These are phyloP conservation scores for Arthrobotrys musiformis DNA, from an alignment of 2,329 filamentous ascomycete species.

Conservation along the genomic window DNA sequence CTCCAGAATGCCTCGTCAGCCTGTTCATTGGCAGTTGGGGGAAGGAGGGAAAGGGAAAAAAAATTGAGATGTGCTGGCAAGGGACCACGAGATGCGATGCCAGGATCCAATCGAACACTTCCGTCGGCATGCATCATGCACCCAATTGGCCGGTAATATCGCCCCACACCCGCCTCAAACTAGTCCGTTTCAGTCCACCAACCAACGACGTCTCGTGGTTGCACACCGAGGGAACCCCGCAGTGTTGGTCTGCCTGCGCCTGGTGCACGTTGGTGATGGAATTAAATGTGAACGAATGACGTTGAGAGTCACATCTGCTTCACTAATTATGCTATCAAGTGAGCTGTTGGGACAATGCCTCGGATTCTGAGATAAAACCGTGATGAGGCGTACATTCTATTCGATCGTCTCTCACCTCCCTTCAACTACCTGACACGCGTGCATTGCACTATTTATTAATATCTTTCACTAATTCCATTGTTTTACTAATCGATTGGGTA, in stretches of 20 bases:
- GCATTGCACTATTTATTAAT: too few relatives aligned
- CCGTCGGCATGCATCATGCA: constrained; percentile 36
- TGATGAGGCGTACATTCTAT: background rate
- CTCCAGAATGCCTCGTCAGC: constrained; percentile 39
- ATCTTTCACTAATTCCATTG: background rate
- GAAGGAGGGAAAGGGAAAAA: background rate
- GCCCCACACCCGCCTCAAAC: constrained; percentile 13
- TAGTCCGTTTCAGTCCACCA: constrained; percentile 18
- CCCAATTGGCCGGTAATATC: constrained; percentile 41
- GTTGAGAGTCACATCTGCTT: constrained; percentile 29
- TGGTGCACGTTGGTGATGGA: background rate
- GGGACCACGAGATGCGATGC: constrained; percentile 16
- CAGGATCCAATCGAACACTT: constrained; percentile 40
- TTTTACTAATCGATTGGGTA: too few relatives aligned
- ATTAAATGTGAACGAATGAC: constrained; percentile 16
- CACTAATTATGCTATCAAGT: background rate
- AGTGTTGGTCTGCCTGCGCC: too few relatives aligned
- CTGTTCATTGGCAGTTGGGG: constrained; percentile 40
- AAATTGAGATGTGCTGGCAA: constrained; percentile 46
- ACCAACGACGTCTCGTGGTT: constrained; percentile 7
- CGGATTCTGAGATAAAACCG: background rate
- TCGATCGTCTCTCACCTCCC: background rate
- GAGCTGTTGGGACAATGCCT: background rate
- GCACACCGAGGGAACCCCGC: constrained; percentile 3
- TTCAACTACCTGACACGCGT: too few relatives aligned